Conservation (phyloP, 2,329 filamentous ascomycete genomes). For the Phialocephala subalpina region DNA sequence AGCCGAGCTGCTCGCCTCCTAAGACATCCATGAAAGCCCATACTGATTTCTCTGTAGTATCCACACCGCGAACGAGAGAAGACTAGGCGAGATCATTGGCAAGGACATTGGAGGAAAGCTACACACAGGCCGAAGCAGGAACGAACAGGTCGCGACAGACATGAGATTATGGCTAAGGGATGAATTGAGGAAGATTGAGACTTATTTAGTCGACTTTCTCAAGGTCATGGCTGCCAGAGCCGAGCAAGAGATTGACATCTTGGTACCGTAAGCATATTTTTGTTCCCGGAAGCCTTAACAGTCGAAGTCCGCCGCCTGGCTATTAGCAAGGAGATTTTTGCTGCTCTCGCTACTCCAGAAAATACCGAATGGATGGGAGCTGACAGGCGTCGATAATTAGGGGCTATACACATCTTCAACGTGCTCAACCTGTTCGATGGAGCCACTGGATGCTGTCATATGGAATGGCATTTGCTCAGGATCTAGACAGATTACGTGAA, state of each 20-base stretch:
- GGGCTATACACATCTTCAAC: conserved; percentile 87
- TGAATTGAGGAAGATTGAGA: conserved; percentile 74
- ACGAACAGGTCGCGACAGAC: conserved; percentile 90
- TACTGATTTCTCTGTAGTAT: conserved; percentile 51
- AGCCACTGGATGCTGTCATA: conserved; percentile 83
- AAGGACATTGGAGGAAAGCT: conserved; percentile 87
- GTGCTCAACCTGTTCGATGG: conserved; percentile 82
- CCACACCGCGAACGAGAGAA: conserved; percentile 76
- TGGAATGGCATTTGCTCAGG: conserved; percentile 73
- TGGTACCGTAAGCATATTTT: conserved; percentile 61
- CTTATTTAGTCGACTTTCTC: conserved; percentile 72
- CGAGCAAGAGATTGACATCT: conserved; percentile 75
- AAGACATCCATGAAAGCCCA: too few relatives aligned
- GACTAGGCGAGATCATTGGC: conserved; percentile 84
- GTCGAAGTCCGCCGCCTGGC: background rate
- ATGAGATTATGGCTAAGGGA: conserved; percentile 91
- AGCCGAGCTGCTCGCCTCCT: too few relatives aligned
- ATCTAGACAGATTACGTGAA: conserved; percentile 80
- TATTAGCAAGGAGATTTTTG: conserved; percentile 50
- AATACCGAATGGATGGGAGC: background rate
- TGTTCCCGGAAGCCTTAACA: background rate
- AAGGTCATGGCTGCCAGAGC: conserved; percentile 73
- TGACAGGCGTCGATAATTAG: background rate
- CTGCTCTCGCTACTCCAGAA: background rate
- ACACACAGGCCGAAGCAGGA: conserved; percentile 86